Evolutionary conservation across 2,329 filamentous ascomycete genomes (phyloP).

Genomic region (Trichoderma atroviride): DNA sequence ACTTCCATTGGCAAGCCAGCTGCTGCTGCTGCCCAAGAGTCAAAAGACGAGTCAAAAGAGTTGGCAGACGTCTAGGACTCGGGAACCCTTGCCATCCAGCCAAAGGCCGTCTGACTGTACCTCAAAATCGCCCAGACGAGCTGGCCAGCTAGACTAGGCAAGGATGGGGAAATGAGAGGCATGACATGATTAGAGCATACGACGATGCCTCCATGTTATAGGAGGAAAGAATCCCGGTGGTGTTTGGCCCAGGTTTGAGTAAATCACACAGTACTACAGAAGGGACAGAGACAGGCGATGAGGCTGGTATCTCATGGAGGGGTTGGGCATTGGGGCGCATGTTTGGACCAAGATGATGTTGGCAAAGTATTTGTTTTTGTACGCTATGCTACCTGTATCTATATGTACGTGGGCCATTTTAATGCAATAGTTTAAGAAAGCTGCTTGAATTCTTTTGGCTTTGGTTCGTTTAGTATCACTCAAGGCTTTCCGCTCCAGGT

Average conservation of each 20-base stretch:
- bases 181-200: not conserved
- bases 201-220: not conserved
- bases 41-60: slow-evolving; percentile 22
- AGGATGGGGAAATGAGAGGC: not conserved
- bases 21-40: slow-evolving; percentile 29
- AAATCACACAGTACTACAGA: not conserved
- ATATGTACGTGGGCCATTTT: slow-evolving; percentile 15
- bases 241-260: not conserved
- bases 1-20: slow-evolving; percentile 30
- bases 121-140: not conserved
- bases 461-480: not conserved
- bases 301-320: not conserved
- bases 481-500: not conserved
- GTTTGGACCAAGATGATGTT: not conserved
- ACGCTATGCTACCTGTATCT: slow-evolving; percentile 26
- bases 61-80: slow-evolving; percentile 15
- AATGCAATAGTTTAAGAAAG: slow-evolving; percentile 16
- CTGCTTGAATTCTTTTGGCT: not conserved
- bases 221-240: not conserved
- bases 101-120: not conserved
- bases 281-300: slow-evolving; percentile 3
- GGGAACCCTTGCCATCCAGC: slow-evolving; percentile 5
- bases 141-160: not conserved
- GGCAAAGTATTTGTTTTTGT: slow-evolving; percentile 4
- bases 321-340: not conserved